Conservation (phyloP, 805 yeast genomes). For the Starmerella etchellsii region DNA sequence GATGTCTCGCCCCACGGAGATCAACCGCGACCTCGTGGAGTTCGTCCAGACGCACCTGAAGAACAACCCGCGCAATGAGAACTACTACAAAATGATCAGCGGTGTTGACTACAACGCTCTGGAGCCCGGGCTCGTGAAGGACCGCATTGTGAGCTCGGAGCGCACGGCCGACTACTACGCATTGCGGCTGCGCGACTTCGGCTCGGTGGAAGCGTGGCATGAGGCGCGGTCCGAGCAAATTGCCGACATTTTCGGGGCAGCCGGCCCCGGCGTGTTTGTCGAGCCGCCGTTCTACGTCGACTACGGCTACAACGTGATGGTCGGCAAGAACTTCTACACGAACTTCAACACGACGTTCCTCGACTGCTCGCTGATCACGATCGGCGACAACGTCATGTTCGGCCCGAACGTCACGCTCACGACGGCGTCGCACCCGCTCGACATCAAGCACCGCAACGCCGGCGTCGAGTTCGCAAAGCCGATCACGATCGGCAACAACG, state of each 20-base stretch:
- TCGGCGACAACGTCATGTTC: conserved; percentile 46
- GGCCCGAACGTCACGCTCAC: conserved; percentile 52
- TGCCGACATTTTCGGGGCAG: conserved; percentile 36
- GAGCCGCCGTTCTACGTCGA: conserved; percentile 54
- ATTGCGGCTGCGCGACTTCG: conserved; percentile 22
- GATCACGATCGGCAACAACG: conserved; percentile 47
- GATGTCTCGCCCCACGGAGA: conserved; percentile 1
- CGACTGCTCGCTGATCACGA: conserved; percentile 46
- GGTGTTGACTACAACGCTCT: conserved; percentile 35
- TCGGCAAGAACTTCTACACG: conserved; percentile 48
- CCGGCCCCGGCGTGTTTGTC: conserved; percentile 32
- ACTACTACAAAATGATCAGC: conserved; percentile 43
- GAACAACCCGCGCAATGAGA: conserved; percentile 12
- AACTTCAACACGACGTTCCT: conserved; percentile 42
- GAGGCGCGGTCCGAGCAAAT: conserved; percentile 32
- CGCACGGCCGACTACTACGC: conserved; percentile 23
- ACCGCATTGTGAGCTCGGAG: conserved; percentile 25
- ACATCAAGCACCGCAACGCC: conserved; percentile 31
- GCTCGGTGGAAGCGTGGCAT: conserved; percentile 22
- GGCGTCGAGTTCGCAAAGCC: conserved; percentile 46
- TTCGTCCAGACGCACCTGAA: conserved; percentile 14
- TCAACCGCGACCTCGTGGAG: conserved; percentile 8
- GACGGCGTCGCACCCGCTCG: conserved; percentile 55
- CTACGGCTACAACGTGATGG: conserved; percentile 47
- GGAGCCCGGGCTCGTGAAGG: conserved; percentile 23